These are phyloP conservation scores for Smallanthus sonchifolius DNA, from an alignment of 129 eudicot genomes.

Conservation along the genomic window DNA sequence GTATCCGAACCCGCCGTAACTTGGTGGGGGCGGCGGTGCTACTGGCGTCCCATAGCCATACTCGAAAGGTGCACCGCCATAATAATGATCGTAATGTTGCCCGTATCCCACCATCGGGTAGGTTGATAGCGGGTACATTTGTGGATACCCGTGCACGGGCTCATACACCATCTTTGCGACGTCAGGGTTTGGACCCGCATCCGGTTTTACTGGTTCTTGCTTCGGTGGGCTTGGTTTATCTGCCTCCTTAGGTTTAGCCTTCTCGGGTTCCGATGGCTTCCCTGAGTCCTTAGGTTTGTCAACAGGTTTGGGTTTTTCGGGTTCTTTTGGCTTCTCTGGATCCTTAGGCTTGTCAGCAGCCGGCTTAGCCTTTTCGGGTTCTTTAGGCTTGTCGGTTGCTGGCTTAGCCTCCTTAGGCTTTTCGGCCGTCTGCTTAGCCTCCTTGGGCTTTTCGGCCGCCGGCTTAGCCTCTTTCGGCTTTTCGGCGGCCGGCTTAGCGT, in stretches of 20 bases:
- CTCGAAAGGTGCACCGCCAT: constrained; percentile 33
- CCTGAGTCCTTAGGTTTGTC: constrained; percentile 23
- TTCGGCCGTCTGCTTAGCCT: constrained; percentile 10
- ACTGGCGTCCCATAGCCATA: constrained; percentile 25
- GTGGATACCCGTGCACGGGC: constrained; percentile 33
- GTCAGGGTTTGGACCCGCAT: constrained; percentile 17
- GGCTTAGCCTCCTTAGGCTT: constrained; percentile 17
- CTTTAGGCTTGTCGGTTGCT: constrained; percentile 17
- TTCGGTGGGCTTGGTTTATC: constrained; percentile 20
- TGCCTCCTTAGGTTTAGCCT: constrained; percentile 17
- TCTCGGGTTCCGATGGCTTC: constrained; percentile 17
- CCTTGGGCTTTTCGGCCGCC: constrained; percentile 14
- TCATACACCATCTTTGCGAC: constrained; percentile 19
- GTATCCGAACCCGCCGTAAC: constrained; percentile 29
- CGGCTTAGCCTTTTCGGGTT: constrained; percentile 12
- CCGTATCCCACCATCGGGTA: constrained; percentile 33
- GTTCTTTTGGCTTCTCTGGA: neutral
- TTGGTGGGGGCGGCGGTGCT: constrained; percentile 27
- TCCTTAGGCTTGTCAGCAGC: constrained; percentile 18
- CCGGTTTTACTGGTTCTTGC: constrained; percentile 5
- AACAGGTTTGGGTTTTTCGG: constrained; percentile 1
- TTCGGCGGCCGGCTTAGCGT: constrained; percentile 10
- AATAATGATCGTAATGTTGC: constrained; percentile 33
- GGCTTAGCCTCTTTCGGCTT: constrained; percentile 24
- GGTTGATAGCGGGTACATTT: constrained; percentile 27